Conservation (phyloP, 768 basidiomycete genomes). For the Boletus tomentosulus region DNA sequence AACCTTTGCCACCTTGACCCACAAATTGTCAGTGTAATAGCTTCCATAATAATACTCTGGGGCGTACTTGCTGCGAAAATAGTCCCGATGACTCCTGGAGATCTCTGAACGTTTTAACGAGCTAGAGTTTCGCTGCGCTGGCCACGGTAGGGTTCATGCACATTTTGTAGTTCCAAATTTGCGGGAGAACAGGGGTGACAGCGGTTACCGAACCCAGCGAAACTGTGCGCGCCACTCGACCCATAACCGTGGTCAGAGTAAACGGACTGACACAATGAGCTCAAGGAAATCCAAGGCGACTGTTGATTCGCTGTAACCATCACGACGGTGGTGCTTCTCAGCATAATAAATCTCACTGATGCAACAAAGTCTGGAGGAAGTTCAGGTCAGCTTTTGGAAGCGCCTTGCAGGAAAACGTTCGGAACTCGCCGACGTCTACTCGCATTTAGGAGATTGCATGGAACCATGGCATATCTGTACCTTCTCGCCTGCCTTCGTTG, state of each 20-base stretch:
- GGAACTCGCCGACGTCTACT: slow-evolving; percentile 22
- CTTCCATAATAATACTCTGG: slow-evolving; percentile 27
- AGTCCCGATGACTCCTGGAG: slow-evolving; percentile 8
- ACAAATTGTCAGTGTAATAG: slow-evolving; percentile 3
- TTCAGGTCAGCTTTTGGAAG: slow-evolving; percentile 10
- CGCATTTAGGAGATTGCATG: slow-evolving; percentile 7
- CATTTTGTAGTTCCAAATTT: neutral
- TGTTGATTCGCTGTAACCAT: slow-evolving; percentile 26
- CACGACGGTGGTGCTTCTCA: slow-evolving; percentile 23
- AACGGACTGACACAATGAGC: neutral
- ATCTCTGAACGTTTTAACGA: slow-evolving; percentile 11
- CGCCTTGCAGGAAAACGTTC: slow-evolving; percentile 10
- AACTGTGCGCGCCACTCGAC: neutral
- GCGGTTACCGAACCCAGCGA: neutral
- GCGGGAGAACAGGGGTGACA: neutral
- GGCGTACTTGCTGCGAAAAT: slow-evolving; percentile 14
- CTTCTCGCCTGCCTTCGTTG: slow-evolving; percentile 21
- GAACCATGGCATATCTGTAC: slow-evolving; percentile 12
- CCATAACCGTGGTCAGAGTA: neutral
- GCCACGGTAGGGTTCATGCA: slow-evolving; percentile 1
- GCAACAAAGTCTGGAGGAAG: slow-evolving; percentile 24
- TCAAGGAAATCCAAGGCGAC: slow-evolving; percentile 3
- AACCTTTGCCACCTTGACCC: slow-evolving; percentile 15
- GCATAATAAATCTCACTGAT: slow-evolving; percentile 24
- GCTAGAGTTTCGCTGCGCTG: neutral